Percentiles rank a stretch among this genome's conserved stretches.
Conservation (phyloP, 1,284 basidiomycete species). For the Malassezia cuniculi region DNA sequence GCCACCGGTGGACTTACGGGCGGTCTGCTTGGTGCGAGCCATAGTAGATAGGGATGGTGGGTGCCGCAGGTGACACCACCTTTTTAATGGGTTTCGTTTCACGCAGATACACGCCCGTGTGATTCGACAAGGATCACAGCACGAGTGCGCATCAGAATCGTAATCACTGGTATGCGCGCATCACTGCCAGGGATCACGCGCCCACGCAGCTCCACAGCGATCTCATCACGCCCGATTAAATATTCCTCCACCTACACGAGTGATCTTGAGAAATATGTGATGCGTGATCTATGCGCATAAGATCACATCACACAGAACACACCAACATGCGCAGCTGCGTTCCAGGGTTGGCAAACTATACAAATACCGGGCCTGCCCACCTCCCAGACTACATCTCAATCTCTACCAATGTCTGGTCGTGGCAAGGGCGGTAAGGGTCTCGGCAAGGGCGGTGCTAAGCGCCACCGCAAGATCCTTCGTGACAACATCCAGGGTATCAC, state of each 20-base stretch:
- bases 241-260: neutral
- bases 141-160: too few relatives aligned
- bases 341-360: conserved; percentile 3
- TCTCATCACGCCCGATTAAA: neutral
- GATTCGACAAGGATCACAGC: too few relatives aligned
- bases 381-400: neutral
- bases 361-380: conserved; percentile 11
- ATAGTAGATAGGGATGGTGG: conserved; percentile 20
- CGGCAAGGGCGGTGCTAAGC: conserved; percentile 46
- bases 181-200: neutral
- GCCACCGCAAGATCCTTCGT: conserved; percentile 45
- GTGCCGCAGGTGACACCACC: neutral
- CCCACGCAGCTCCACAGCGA: neutral
- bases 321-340: neutral
- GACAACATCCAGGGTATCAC: conserved; percentile 55
- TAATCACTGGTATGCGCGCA: neutral
- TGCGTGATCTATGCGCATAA: too few relatives aligned
- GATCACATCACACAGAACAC: too few relatives aligned
- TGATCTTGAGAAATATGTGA: conserved; percentile 7
- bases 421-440: conserved; percentile 46
- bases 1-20: conserved; percentile 71
- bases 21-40: conserved; percentile 56
- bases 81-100: conserved; percentile 6
- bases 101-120: too few relatives aligned
- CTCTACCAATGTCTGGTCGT: conserved; percentile 35